These are phyloP conservation scores for Tolypocladium nubicola DNA, from an alignment of 2,329 filamentous ascomycete species.

Conservation along the genomic window DNA sequence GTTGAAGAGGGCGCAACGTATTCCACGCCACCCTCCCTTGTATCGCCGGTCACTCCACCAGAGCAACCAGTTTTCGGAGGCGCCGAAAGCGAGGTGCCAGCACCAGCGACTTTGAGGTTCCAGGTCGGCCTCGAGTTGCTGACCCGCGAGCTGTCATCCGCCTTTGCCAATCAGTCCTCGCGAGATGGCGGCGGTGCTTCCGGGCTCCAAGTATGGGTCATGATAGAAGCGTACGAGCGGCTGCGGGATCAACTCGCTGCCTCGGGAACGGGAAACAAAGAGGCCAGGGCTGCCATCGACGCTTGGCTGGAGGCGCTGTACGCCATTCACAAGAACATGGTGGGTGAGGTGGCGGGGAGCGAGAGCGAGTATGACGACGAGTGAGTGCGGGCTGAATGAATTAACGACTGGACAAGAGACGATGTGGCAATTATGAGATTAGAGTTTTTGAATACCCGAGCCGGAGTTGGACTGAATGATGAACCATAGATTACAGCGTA, in stretches of 20 bases:
- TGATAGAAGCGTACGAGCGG: constrained; percentile 49
- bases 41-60: constrained; percentile 20
- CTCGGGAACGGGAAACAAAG: constrained; percentile 20
- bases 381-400: not conserved
- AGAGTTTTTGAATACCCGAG: not conserved
- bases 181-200: constrained; percentile 23
- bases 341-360: constrained; percentile 10
- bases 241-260: constrained; percentile 34
- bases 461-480: not conserved
- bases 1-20: constrained; percentile 38
- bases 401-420: not conserved
- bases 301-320: constrained; percentile 41
- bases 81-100: not conserved
- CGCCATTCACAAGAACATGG: constrained; percentile 28
- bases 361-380: constrained; percentile 18
- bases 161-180: constrained; percentile 17
- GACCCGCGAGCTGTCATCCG: constrained; percentile 36
- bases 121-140: constrained; percentile 42
- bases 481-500: not conserved
- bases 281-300: constrained; percentile 25
- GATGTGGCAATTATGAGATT: not conserved
- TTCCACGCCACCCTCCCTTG: constrained; percentile 33
- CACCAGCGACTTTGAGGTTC: constrained; percentile 28
- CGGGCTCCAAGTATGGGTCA: constrained; percentile 41
- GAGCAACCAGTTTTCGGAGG: constrained; percentile 2